Percentiles rank a stretch among this genome's conserved stretches.
phyloP scores from a whole-genome alignment of 2,329 filamentous ascomycete species.

The Aspergillus oerlinghausenensis region DNA sequence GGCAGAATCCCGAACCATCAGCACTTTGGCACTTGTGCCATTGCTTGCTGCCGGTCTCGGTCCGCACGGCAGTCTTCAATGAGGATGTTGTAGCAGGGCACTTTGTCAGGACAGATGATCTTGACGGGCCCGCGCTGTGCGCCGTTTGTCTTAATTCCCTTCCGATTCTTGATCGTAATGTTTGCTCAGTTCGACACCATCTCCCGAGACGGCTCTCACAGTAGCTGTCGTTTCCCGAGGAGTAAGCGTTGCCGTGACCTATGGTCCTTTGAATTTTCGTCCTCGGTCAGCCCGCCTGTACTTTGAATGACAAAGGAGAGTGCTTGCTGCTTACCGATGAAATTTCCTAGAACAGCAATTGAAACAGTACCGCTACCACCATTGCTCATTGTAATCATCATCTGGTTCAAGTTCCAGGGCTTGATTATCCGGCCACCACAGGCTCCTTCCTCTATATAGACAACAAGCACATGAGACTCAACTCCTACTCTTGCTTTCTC shows the following conservation, averaged over 20 bases:
- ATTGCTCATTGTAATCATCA: conserved; percentile 60
- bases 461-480: no score
- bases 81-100: conserved; percentile 51
- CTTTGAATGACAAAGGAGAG: not conserved
- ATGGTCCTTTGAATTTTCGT: no score
- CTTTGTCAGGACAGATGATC: conserved; percentile 47
- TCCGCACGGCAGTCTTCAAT: conserved; percentile 48
- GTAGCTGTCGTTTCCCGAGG: conserved; percentile 52
- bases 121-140: conserved; percentile 50
- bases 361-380: conserved; percentile 52
- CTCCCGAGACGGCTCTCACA: conserved; percentile 44
- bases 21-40: conserved; percentile 46
- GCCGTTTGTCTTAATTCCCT: conserved; percentile 49
- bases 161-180: conserved; percentile 54
- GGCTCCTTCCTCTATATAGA: no score
- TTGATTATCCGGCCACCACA: no score
- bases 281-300: not conserved
- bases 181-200: conserved; percentile 52
- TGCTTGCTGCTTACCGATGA: conserved; percentile 37
- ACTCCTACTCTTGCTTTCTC: no score
- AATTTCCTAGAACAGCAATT: conserved; percentile 51
- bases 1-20: conserved; percentile 47
- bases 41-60: conserved; percentile 23
- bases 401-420: conserved; percentile 54
- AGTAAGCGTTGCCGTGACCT: conserved; percentile 57